Conservation (phyloP, 805 yeast species). For the Metschnikowia similis region DNA sequence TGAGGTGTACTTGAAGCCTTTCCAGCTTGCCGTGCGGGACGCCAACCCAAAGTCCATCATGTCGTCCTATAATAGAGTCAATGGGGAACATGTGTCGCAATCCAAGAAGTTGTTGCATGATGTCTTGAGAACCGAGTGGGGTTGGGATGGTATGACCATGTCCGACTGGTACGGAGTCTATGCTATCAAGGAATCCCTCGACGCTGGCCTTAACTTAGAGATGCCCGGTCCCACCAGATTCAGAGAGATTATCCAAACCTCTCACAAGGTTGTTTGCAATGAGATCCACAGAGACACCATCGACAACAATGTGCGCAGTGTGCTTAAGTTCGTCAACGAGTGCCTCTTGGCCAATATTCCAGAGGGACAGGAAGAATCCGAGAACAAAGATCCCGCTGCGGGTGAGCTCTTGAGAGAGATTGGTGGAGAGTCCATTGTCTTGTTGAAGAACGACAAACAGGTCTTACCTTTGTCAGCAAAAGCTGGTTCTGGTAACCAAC, state of each 20-base stretch:
- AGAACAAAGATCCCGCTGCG: constrained; percentile 14
- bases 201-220: constrained; percentile 59
- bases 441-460: constrained; percentile 49
- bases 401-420: constrained; percentile 9
- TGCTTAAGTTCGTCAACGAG: constrained; percentile 45
- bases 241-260: constrained; percentile 37
- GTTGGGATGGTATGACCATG: constrained; percentile 52
- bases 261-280: constrained; percentile 39
- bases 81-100: constrained; percentile 56
- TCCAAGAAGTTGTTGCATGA: constrained; percentile 39
- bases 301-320: constrained; percentile 46
- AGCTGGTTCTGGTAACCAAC: constrained; percentile 24
- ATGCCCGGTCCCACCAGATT: constrained; percentile 61
- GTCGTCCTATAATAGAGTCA: constrained; percentile 62
- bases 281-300: constrained; percentile 39
- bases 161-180: constrained; percentile 64
- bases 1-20: constrained; percentile 61
- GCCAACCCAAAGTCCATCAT: constrained; percentile 52
- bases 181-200: constrained; percentile 42
- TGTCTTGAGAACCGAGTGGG: constrained; percentile 53
- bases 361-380: constrained; percentile 27
- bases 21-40: constrained; percentile 53
- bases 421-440: constrained; percentile 45
- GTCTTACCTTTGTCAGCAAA: constrained; percentile 41
- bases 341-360: constrained; percentile 40